A percentile compares a stretch with the other conserved stretches of the same genome.
These are phyloP conservation scores for Syncephalastrum racemosum DNA, from an alignment of 371 early-diverging fungal genomes.

Conservation along the genomic window DNA sequence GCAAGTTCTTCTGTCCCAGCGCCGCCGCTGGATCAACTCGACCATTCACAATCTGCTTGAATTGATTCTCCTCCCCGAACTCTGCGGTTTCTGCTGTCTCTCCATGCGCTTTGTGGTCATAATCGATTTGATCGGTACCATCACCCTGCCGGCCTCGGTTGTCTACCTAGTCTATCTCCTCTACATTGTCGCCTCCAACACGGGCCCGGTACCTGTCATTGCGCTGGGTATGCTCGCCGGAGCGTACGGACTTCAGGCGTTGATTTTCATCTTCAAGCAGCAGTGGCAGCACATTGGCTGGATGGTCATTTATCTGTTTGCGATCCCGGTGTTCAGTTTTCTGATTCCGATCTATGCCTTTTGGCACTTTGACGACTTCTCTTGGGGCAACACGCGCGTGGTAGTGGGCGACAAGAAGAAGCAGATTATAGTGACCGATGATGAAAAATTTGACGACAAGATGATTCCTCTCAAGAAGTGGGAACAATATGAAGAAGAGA, in stretches of 20 bases:
- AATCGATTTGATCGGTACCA: conserved; percentile 95
- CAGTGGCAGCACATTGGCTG: conserved; percentile 90
- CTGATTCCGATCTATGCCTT: conserved; percentile 96
- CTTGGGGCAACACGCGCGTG: conserved; percentile 97
- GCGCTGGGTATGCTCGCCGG: conserved; percentile 75
- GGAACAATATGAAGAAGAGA: conserved; percentile 78
- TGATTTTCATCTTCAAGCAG: conserved; percentile 86
- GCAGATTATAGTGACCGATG: conserved; percentile 44
- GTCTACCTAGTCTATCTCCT: conserved; percentile 54
- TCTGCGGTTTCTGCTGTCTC: conserved; percentile 97
- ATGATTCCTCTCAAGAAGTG: conserved; percentile 62
- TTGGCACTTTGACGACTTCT: conserved; percentile 99
- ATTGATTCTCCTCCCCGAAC: conserved; percentile 84
- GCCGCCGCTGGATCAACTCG: conserved; percentile 99
- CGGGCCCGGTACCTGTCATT: conserved; percentile 59
- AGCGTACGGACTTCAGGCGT: conserved; percentile 88
- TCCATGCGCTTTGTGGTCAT: conserved; percentile 98
- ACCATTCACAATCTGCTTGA: conserved; percentile 97
- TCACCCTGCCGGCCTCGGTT: conserved; percentile 95
- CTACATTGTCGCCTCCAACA: conserved; percentile 53
- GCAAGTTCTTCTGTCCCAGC: conserved; percentile 89
- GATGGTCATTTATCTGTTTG: conserved; percentile 92
- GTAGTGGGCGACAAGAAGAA: conserved; percentile 70
- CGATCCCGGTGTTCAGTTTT: conserved; percentile 95
- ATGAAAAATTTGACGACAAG: conserved; percentile 59